Base-by-base conservation (phyloP, 805 yeast species). In the Teunomyces stri region DNA sequence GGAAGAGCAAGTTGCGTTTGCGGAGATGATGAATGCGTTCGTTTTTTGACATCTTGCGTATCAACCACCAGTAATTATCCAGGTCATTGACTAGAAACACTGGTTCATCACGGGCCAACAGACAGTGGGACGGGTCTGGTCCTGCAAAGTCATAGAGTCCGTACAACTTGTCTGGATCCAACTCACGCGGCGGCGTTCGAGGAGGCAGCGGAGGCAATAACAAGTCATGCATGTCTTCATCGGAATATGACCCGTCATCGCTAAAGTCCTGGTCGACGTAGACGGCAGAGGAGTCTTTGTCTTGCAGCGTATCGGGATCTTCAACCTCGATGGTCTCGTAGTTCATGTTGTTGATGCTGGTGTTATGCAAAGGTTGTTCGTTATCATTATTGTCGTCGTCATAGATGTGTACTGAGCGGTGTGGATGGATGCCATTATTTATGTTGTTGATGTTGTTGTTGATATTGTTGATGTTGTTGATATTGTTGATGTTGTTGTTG, bases 31-130 rank as follows among this genome's bases (percentile, higher is more conserved):
- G 13, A 62, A 57, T 78, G 65, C 55, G 51, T 50, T 71, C 75
- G 13, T 54, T 50, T 50, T 68, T 70, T 11, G 65, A 60, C 41
- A 70, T 48, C 48, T 78, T 75, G 25, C 71, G 64, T 25, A 94
- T 92, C 9, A 92, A 72, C 98, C 99, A 94, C 99, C 99, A 94
- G 68, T 94, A 94, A 51, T 88, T 79, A 66, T 94, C 97, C 42
- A 87, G 84, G 60, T 94, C 99, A 60, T 89, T 90, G 30, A 94
- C 69, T 15, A 94, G 69, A 38, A 79, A 72, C 52, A 95, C 92
- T 1, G 95, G 84, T 57, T 89, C 96, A 59, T 92, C 91, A 53
- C 89, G 82, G 16, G 70, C 63, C 9, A 92, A 75, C 48, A 85
- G 82, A 55, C 96, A 86, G 67, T 92, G 99, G 40, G 94, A 89